Base-by-base conservation (phyloP, 148 eudicot genomes). In the Chenopodium album region DNA sequence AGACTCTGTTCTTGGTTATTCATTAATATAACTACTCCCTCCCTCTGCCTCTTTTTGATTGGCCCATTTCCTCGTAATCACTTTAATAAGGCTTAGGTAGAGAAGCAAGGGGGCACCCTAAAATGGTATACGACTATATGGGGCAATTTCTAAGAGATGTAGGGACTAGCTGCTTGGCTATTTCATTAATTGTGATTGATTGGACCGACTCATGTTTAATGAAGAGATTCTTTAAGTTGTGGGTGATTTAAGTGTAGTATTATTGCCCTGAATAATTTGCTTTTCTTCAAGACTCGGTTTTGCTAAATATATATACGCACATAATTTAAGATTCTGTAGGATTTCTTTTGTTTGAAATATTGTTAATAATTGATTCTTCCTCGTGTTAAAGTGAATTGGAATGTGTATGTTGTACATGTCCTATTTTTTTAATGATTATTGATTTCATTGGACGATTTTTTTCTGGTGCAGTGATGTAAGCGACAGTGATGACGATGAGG, bases 401-500 rank as follows among this genome's bases (percentile, higher is more conserved):
- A 64, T n/a, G 54, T 26, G n/a, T 29, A 48, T 65, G 1, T 14
- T 31, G 10, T 70, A 52, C 67, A 19, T 69, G 66, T 41, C 23
- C 28, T 54, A 3, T 29, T 46, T 34, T 20, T 41, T 28, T 41
- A 41, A 6, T 32, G 41, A 5, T 56, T 72, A 11, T 64, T 56
- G 69, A 71, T 73, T 77, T 83, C 54, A 82, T 50, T 66, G 44
- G 78, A 9, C 26, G 31, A n/a, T 78, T 20, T 13, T 70, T 84
- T 67, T 82, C 16, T 68, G 29, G 22, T 88, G 90, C 87, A 88
- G 90, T 77, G 90, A 88, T 23, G 88, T 62, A 50, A 88, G 90
- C 60, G 90, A 88, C 81, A 86, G 84, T 66, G 88, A 86, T 75
- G 88, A 86, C 14, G 88, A 84, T 34, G 87, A 84, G 26, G 88